Evolutionary conservation across 768 basidiomycete species (phyloP), one percentile per base, ranked within the genome.

Genomic region (Lactarius vividus): DNA sequence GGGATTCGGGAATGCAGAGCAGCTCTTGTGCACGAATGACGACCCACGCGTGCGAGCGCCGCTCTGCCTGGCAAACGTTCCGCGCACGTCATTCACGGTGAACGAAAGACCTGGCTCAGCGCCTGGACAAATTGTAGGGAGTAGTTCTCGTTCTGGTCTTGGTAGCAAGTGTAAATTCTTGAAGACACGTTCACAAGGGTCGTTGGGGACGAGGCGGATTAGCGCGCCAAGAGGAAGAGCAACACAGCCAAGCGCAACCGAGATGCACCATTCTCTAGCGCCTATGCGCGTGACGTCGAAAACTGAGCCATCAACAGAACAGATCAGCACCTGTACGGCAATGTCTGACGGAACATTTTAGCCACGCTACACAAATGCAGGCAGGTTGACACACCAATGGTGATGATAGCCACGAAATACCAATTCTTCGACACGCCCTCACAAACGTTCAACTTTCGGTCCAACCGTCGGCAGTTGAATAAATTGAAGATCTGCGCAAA

Each of bases 401-500:
- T 70, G 2, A 94, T 96, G 72, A 98, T 91, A 16, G 60, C 77
- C 46, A 96, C 83, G 77, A 98, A 98, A 74, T 91, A 97, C 70
- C 77, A 84, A 75, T 99, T 99, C 58, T 77, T 81, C 49, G 77
- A 71, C 35, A 98, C 83, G 44, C 94, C 93, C 67, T 89, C 87
- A 71, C 98, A 94, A 66, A 98, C 85, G 76, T 99, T 98, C 66
- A 95, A 81, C 58, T 86, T 85, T 66, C 83, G 85, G 72, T 98
- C 96, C 55, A 98, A 80, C 39, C 94, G 82, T 59, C 97, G 83
- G 71, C 91, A 93, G 74, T 98, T 99, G 76, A 98, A 75, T 52
- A 93, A 94, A 78, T 96, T 96, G 83, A 91, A 95, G 71, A 99
- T 95, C 76, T 98, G 97, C 33, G 92, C 92, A 74, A 98, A 98